Conservation (phyloP, 2,329 filamentous ascomycete genomes). For the Verticillium longisporum region DNA sequence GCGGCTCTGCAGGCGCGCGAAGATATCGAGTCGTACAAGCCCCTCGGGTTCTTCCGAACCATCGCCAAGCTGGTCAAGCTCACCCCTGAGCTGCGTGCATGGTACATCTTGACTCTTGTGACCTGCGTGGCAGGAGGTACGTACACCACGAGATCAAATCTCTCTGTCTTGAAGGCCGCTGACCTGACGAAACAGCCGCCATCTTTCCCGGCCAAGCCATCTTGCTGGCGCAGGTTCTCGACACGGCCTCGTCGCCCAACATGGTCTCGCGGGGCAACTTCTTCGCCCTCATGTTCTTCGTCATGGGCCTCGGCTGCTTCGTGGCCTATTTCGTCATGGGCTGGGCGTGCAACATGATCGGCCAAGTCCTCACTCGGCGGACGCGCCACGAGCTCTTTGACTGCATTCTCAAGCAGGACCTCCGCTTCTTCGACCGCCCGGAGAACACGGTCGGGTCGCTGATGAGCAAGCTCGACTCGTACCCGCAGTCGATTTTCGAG, state of each 20-base stretch:
- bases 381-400: neutral
- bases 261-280: slow-evolving; percentile 27
- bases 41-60: slow-evolving; percentile 5
- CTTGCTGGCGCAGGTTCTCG: neutral
- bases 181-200: neutral
- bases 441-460: slow-evolving; percentile 16
- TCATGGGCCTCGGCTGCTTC: slow-evolving; percentile 15
- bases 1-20: slow-evolving; percentile 4
- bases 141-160: neutral
- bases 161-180: neutral
- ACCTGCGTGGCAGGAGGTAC: neutral
- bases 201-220: neutral
- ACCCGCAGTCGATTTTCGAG: slow-evolving; percentile 11
- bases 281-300: slow-evolving; percentile 22
- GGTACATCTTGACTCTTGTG: slow-evolving; percentile 4
- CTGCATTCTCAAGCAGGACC: slow-evolving; percentile 15
- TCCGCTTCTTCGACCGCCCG: slow-evolving; percentile 18
- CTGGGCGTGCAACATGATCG: slow-evolving; percentile 8
- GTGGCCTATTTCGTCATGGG: slow-evolving; percentile 15
- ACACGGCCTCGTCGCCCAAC: neutral
- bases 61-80: slow-evolving; percentile 6
- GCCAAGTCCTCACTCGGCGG: neutral
- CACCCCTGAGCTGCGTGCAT: slow-evolving; percentile 7
- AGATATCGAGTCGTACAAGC: neutral
- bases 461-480: slow-evolving; percentile 15